Conservation (phyloP, 352 stramenopile genomes). For the Globisporangium emineosum region DNA sequence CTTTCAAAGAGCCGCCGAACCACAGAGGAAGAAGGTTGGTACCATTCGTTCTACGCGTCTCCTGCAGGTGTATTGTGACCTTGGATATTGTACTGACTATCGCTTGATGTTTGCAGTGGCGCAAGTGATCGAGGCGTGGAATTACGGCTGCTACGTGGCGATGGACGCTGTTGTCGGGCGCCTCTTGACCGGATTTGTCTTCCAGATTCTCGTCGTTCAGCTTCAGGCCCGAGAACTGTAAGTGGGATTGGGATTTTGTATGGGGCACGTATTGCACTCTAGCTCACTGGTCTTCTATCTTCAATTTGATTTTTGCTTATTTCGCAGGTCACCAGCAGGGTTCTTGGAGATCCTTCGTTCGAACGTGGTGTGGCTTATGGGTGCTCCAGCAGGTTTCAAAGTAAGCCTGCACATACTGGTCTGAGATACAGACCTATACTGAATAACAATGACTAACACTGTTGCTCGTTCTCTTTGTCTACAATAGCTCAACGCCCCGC, state of each 20-base stretch:
- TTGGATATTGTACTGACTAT: not conserved
- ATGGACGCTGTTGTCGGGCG: conserved; percentile 28
- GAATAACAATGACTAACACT: not conserved
- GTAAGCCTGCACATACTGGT: conserved; percentile 18
- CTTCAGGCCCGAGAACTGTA: conserved; percentile 13
- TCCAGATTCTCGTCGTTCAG: conserved; percentile 6
- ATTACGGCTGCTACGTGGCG: conserved; percentile 31
- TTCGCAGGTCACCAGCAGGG: conserved; percentile 26
- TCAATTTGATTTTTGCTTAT: not conserved
- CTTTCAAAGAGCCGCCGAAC: conserved; percentile 19
- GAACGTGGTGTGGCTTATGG: conserved; percentile 78
- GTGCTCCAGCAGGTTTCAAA: conserved; percentile 73
- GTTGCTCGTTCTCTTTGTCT: not conserved
- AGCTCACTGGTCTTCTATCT: not conserved
- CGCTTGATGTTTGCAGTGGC: conserved; percentile 14
- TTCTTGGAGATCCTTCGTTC: conserved; percentile 45
- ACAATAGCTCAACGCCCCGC: conserved; percentile 76
- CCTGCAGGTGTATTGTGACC: not conserved
- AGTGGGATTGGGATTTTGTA: not conserved
- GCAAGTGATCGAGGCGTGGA: conserved; percentile 27
- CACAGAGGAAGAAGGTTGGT: conserved; percentile 32
- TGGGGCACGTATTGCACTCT: too few species aligned
- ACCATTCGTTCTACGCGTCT: not conserved
- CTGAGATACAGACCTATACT: too few species aligned
- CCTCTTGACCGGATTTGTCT: conserved; percentile 9